Percentiles rank a stretch among this genome's conserved stretches.
These are phyloP conservation scores for Hypoxylon sp. DNA, from an alignment of 2,329 filamentous ascomycete species.

Conservation along the genomic window DNA sequence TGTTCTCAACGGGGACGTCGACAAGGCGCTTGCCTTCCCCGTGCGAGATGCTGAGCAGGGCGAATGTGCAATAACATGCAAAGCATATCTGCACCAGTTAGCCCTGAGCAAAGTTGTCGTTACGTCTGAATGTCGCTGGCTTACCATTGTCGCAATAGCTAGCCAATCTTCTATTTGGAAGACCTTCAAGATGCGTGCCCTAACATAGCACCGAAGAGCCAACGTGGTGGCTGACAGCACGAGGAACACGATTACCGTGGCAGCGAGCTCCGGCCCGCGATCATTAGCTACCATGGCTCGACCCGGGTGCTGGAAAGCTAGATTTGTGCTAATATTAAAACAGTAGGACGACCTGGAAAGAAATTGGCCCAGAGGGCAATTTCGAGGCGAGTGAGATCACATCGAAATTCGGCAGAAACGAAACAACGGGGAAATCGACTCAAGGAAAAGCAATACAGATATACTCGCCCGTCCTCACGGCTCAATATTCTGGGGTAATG, in stretches of 20 bases:
- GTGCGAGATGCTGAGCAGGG: slow-evolving; percentile 41
- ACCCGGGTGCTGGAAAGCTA: background rate
- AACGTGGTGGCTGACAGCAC: slow-evolving; percentile 43
- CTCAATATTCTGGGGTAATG: slow-evolving; percentile 12
- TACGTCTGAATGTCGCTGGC: background rate
- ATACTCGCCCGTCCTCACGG: background rate
- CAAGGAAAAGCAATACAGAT: slow-evolving; percentile 11
- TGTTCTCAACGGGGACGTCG: slow-evolving; percentile 37
- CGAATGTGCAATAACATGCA: slow-evolving; percentile 37
- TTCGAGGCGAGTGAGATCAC: slow-evolving; percentile 19
- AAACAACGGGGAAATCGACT: background rate
- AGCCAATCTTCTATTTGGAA: slow-evolving; percentile 48
- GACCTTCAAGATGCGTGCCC: slow-evolving; percentile 41
- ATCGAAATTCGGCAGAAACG: slow-evolving; percentile 16
- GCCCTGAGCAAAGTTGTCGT: background rate
- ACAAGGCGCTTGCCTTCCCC: slow-evolving; percentile 44
- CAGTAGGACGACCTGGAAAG: background rate
- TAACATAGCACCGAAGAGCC: slow-evolving; percentile 48
- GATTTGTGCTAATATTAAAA: background rate
- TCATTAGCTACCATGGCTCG: slow-evolving; percentile 41
- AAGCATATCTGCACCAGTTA: slow-evolving; percentile 42
- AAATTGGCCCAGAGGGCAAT: slow-evolving; percentile 34
- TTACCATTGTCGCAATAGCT: slow-evolving; percentile 46
- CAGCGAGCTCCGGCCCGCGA: slow-evolving; percentile 45
- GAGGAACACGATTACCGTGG: slow-evolving; percentile 34